These are phyloP conservation scores for Sideroxylon spinosum DNA, from an alignment of 179 eudicot species.

Conservation along the genomic window DNA sequence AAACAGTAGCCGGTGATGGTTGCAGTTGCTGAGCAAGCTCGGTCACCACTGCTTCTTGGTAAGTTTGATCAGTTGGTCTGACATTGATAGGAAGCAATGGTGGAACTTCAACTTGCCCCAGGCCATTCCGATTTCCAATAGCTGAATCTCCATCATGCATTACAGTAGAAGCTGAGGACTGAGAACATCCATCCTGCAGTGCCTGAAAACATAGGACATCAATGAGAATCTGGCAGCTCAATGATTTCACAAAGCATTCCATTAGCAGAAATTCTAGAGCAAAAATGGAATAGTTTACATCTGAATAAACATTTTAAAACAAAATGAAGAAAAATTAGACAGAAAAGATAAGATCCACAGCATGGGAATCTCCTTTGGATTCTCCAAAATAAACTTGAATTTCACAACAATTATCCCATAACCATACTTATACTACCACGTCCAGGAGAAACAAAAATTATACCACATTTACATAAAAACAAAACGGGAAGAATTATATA, in stretches of 20 bases:
- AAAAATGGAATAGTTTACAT: background rate
- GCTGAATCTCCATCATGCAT: constrained; percentile 7
- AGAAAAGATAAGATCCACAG: background rate
- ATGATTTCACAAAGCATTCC: background rate
- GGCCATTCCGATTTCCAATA: background rate
- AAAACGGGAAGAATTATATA: background rate
- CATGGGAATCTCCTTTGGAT: background rate
- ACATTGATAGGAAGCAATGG: background rate
- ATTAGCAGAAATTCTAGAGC: background rate
- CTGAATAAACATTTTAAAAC: background rate
- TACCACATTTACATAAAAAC: background rate
- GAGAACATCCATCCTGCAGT: constrained; percentile 6
- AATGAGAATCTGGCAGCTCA: background rate
- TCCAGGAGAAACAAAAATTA: no score
- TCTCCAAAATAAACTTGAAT: background rate
- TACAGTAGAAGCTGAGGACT: background rate
- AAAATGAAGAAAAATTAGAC: background rate
- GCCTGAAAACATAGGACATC: constrained; percentile 9
- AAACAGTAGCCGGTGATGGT: background rate
- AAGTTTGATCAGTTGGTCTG: constrained; percentile 1
- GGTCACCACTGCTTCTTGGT: background rate
- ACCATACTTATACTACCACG: background rate
- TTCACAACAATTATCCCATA: background rate
- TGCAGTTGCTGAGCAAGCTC: constrained; percentile 1
- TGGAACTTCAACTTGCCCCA: constrained; percentile 5